Percentiles rank a stretch among this genome's conserved stretches.
Evolutionary conservation across 768 basidiomycete genomes (phyloP).

Genomic region (Tulasnella sp.): DNA sequence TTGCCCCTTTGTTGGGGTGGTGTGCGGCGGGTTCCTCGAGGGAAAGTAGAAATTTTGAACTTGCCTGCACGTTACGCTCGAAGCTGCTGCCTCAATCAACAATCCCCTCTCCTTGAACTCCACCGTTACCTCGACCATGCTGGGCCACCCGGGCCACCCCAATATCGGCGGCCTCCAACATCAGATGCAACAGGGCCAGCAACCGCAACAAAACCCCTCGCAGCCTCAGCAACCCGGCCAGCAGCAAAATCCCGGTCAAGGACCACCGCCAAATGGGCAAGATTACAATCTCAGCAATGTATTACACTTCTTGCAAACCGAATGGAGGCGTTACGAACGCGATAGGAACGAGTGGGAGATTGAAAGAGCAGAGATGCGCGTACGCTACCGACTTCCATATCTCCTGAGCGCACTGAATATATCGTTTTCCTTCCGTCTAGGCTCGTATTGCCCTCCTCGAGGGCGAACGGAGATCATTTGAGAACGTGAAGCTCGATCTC

Average conservation of each 20-base stretch:
- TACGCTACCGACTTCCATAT: constrained; percentile 35
- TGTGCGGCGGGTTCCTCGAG: neutral
- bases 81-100: constrained; percentile 8
- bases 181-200: constrained; percentile 28
- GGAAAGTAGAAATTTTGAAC: constrained; percentile 11
- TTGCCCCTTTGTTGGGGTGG: neutral
- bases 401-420: neutral
- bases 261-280: constrained; percentile 74
- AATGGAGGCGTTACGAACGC: constrained; percentile 95
- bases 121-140: constrained; percentile 47
- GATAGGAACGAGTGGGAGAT: constrained; percentile 99
- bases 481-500: constrained; percentile 91
- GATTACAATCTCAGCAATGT: constrained; percentile 90
- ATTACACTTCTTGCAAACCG: constrained; percentile 93
- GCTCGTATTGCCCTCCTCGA: constrained; percentile 95
- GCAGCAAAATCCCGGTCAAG: constrained; percentile 37
- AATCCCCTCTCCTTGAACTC: constrained; percentile 13
- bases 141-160: constrained; percentile 55
- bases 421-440: constrained; percentile 30
- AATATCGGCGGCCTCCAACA: constrained; percentile 38
- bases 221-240: constrained; percentile 33
- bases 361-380: constrained; percentile 97
- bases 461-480: constrained; percentile 91
- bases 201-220: constrained; percentile 35
- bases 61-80: neutral